Evolutionary conservation across 129 eudicot genomes (phyloP).

Genomic region (Artemisia annua): DNA sequence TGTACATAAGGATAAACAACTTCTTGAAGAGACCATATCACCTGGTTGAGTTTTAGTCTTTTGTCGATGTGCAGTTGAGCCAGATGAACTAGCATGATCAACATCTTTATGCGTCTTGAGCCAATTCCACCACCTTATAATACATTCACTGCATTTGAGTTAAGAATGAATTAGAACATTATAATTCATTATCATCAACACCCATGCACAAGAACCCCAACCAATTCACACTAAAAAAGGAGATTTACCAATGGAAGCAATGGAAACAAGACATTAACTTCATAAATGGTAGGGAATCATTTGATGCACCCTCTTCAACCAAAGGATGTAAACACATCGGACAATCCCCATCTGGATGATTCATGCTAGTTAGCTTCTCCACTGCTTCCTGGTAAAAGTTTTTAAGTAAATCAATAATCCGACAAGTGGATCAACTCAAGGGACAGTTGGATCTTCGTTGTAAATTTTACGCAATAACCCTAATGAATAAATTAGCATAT

Average conservation of each 20-base stretch:
- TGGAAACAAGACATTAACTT: slow-evolving; percentile 95
- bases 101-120: slow-evolving; percentile 49
- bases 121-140: slow-evolving; percentile 92
- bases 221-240: background rate
- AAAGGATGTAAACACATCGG: slow-evolving; percentile 85
- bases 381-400: slow-evolving; percentile 71
- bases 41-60: slow-evolving; percentile 35
- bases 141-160: slow-evolving; percentile 66
- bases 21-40: slow-evolving; percentile 21
- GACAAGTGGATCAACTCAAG: slow-evolving; percentile 1
- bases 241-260: slow-evolving; percentile 79
- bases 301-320: slow-evolving; percentile 52
- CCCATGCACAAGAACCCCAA: background rate
- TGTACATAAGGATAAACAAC: no score
- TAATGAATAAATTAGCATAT: background rate
- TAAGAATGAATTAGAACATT: background rate
- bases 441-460: background rate
- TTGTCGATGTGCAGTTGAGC: slow-evolving; percentile 18
- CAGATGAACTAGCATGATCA: slow-evolving; percentile 30
- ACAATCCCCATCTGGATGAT: slow-evolving; percentile 92
- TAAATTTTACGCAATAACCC: background rate
- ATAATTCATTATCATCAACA: background rate
- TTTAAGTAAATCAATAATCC: slow-evolving; percentile 27
- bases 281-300: slow-evolving; percentile 61
- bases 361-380: slow-evolving; percentile 82